A percentile compares a stretch with the other conserved stretches of the same genome.
These are phyloP conservation scores for Ganoderma sp. DNA, from an alignment of 1,284 basidiomycete genomes.

Conservation along the genomic window DNA sequence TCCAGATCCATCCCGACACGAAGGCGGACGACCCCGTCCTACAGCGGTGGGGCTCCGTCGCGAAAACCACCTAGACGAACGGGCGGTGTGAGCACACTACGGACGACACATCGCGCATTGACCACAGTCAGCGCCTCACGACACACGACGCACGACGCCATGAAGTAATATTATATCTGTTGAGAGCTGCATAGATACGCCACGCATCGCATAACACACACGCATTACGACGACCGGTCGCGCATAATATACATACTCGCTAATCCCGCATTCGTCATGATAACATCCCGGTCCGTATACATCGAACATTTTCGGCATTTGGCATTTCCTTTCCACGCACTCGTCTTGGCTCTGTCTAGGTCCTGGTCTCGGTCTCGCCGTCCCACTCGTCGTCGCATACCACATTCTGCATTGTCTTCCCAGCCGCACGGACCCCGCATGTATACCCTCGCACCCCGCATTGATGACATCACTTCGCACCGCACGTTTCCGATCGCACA, in stretches of 20 bases:
- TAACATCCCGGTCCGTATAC: not conserved
- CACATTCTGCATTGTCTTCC: not conserved
- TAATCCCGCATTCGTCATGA: not conserved
- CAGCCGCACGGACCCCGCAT: constrained; percentile 5
- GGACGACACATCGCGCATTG: constrained; percentile 19
- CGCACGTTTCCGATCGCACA: not conserved
- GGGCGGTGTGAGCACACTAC: constrained; percentile 20
- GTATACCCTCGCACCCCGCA: not conserved
- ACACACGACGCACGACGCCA: constrained; percentile 11
- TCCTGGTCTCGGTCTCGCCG: not conserved
- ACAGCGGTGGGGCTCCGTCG: constrained; percentile 45
- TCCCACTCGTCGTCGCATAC: constrained; percentile 5
- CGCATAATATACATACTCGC: not conserved
- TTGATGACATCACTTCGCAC: constrained; percentile 4
- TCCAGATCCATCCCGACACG: constrained; percentile 89
- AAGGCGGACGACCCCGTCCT: constrained; percentile 54
- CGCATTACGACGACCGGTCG: not conserved
- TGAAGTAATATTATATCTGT: constrained; percentile 8
- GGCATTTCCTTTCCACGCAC: not conserved
- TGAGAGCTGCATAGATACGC: not conserved
- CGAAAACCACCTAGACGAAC: constrained; percentile 25
- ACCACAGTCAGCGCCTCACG: constrained; percentile 4
- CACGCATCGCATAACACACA: no score
- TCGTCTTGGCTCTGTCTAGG: not conserved
- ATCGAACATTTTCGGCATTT: not conserved